phyloP scores from a whole-genome alignment of 306 rosid genomes.

The Biancaea sappan region DNA sequence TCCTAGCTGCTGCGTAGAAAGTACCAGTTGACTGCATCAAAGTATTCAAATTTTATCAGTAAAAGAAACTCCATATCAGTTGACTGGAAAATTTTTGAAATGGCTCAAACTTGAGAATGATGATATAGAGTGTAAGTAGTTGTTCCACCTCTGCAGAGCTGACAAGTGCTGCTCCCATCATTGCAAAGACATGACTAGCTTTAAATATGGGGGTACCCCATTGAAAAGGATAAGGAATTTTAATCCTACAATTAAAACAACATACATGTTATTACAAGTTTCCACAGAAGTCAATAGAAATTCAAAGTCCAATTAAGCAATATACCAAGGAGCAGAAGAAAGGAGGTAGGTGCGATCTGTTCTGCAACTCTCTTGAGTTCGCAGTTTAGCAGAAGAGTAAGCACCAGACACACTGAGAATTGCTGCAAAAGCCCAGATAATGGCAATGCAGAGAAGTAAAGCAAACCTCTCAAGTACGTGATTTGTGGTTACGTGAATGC shows the following conservation, averaged over 20 bases:
- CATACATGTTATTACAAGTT: not conserved
- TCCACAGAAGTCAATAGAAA: not conserved
- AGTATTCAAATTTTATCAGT: constrained; percentile 26
- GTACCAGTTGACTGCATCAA: constrained; percentile 84
- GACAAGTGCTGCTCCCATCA: constrained; percentile 97
- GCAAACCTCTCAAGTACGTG: constrained; percentile 65
- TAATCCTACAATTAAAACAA: constrained; percentile 63
- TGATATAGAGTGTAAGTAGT: too few relatives aligned
- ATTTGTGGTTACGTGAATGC: constrained; percentile 39
- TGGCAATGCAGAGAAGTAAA: constrained; percentile 66
- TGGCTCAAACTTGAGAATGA: too few relatives aligned
- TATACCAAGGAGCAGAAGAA: constrained; percentile 81
- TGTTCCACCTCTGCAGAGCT: constrained; percentile 79
- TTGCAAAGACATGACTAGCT: constrained; percentile 92
- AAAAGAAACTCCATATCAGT: not conserved
- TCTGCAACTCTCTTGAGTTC: constrained; percentile 72
- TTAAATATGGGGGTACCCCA: constrained; percentile 96
- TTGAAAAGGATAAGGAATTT: constrained; percentile 85
- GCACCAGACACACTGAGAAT: constrained; percentile 88
- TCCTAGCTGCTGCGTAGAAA: constrained; percentile 85
- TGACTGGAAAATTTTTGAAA: too few relatives aligned
- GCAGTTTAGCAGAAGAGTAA: constrained; percentile 53
- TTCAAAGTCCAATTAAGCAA: not conserved
- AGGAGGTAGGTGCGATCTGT: constrained; percentile 73
- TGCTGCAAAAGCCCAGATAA: constrained; percentile 88